A percentile compares a stretch with the other conserved stretches of the same genome.
Conservation (phyloP, 2,329 filamentous ascomycete species). For the Colletotrichum sp. region DNA sequence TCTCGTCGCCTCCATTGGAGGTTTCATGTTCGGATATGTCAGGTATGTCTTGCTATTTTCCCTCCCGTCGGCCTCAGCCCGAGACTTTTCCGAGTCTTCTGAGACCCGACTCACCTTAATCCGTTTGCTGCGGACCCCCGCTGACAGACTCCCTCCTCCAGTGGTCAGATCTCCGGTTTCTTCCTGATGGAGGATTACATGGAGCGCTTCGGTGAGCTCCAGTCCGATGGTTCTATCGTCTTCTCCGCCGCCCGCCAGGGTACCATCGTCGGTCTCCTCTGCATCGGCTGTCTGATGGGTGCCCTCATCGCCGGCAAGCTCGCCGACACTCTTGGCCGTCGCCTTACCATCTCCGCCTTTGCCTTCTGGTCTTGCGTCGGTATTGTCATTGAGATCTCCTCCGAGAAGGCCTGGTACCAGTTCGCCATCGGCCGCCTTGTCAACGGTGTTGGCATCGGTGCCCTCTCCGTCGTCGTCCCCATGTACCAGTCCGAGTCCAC, state of each 20-base stretch:
- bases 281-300: slow-evolving; percentile 64
- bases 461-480: slow-evolving; percentile 66
- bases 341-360: slow-evolving; percentile 65
- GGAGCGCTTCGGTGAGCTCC: slow-evolving; percentile 54
- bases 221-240: slow-evolving; percentile 39
- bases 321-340: slow-evolving; percentile 66
- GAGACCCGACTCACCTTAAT: neutral
- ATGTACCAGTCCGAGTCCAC: slow-evolving; percentile 74
- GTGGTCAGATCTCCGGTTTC: slow-evolving; percentile 67
- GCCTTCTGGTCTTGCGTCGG: slow-evolving; percentile 69
- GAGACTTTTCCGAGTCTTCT: neutral
- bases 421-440: slow-evolving; percentile 69
- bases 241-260: slow-evolving; percentile 67
- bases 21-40: slow-evolving; percentile 64
- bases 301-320: slow-evolving; percentile 64
- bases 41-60: slow-evolving; percentile 40
- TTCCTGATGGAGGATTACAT: slow-evolving; percentile 64
- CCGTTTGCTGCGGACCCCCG: neutral
- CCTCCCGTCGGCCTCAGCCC: neutral
- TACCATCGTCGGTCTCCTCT: slow-evolving; percentile 67
- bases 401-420: slow-evolving; percentile 62
- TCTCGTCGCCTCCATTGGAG: slow-evolving; percentile 56
- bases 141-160: slow-evolving; percentile 24
- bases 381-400: slow-evolving; percentile 67
- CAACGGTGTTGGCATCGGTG: slow-evolving; percentile 70